Base-by-base conservation (phyloP, 805 yeast species). In the Pichia cephalocereana region DNA sequence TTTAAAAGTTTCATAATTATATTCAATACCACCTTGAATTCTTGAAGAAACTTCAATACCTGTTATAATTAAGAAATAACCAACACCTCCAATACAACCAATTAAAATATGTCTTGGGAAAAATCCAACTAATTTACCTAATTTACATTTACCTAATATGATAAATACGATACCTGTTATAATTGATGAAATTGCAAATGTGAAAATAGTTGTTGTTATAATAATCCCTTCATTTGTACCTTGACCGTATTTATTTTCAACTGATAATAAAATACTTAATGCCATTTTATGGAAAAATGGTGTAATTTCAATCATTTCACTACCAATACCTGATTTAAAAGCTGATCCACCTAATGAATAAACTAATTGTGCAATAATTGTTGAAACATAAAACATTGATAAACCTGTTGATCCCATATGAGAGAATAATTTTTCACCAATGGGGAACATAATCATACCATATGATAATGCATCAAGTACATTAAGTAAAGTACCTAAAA, bases 21-120 rank as follows among this genome's bases (percentile, higher is more conserved):
- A 90, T 45, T 73, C 74, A 40, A 91, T 64, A 3, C 87, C 82
- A 4, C 86, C 86, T 44, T 86, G 86, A 32, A 86, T 65, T 50
- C 96, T 71, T 0, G 96, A 82, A n/a, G 87, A 76, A 1, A 93
- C 96, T 60, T 91, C 97, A 30, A 93, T 67, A 1, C 96, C 99
- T 0, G 99, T 93, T 1, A 86, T 82, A 2, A 89, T 70, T 44
- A 93, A 70, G 65, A 93, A 93, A 67, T 86, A 90, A 8, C 99
- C 99, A 44, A 93, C 99, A 59, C 99, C 99, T 38, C 99, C 99
- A 57, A 93, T 90, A 63, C 98, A 93, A 2, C 99, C 99, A 37
- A 93, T 93, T 30, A 93, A 72, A 48, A 93, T 91, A 65, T 93
- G 99, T 52, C 97, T 74, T 1, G 99, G 99, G 72, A 93, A 93